phyloP scores from a whole-genome alignment of 179 eudicot genomes.

The Patellifolia procumbens region DNA sequence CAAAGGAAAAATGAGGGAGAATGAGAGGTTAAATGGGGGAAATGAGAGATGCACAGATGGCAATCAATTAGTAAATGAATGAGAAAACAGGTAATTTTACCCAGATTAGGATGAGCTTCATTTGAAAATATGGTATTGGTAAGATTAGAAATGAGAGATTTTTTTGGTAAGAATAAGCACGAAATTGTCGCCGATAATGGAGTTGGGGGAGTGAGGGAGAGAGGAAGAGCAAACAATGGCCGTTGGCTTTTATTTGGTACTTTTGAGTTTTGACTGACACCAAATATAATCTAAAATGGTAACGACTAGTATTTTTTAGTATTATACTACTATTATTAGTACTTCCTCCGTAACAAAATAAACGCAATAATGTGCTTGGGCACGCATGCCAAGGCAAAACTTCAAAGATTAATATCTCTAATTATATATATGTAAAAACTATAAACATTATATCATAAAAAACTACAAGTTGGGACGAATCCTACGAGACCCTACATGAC shows the following conservation, averaged over 20 bases:
- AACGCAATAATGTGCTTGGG: too few species aligned
- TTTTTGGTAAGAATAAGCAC: background rate
- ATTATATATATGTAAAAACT: too few species aligned
- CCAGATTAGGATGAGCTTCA: slow-evolving; percentile 25
- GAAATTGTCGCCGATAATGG: slow-evolving; percentile 14
- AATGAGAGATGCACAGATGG: slow-evolving; percentile 26
- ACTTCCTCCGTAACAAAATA: too few species aligned
- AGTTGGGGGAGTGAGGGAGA: slow-evolving; percentile 5
- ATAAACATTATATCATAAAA: too few species aligned
- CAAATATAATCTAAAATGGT: background rate
- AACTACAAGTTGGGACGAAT: too few species aligned
- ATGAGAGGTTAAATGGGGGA: slow-evolving; percentile 37
- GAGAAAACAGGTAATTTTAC: slow-evolving; percentile 25
- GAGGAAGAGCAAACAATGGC: slow-evolving; percentile 11
- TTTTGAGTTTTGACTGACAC: background rate
- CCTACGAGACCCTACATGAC: too few species aligned
- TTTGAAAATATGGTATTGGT: background rate
- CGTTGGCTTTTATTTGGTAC: slow-evolving; percentile 19
- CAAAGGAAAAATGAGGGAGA: slow-evolving; percentile 29
- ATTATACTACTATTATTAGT: too few species aligned
- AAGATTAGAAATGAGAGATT: background rate
- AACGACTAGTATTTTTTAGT: background rate
- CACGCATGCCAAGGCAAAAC: too few species aligned
- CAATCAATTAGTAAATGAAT: background rate
- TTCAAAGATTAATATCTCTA: too few species aligned